These are phyloP conservation scores for Misopates orontium DNA, from an alignment of 257 asterid genomes.

Conservation along the genomic window DNA sequence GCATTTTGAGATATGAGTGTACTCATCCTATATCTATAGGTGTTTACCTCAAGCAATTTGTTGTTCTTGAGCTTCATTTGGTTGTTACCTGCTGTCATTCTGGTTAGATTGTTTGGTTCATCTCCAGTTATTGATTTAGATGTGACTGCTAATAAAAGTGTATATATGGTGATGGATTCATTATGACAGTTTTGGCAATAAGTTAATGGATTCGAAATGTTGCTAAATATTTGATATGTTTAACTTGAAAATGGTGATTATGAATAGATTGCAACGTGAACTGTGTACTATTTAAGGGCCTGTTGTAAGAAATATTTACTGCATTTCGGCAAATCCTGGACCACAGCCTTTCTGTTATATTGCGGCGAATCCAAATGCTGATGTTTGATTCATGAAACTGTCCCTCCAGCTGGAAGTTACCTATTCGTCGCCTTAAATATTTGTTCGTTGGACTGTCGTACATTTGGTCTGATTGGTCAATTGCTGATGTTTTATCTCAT, in stretches of 20 bases:
- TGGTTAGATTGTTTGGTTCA: constrained; percentile 18
- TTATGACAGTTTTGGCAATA: not conserved
- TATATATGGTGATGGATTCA: constrained; percentile 4
- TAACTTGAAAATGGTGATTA: too few species aligned
- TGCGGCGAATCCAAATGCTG: constrained; percentile 7
- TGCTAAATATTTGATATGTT: too few species aligned
- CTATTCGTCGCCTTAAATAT: not conserved
- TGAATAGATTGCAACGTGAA: too few species aligned
- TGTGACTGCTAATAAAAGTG: constrained; percentile 3
- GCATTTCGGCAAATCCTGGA: too few species aligned
- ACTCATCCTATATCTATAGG: too few species aligned
- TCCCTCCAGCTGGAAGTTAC: constrained; percentile 6
- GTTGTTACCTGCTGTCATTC: too few species aligned
- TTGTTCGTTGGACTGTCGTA: not conserved
- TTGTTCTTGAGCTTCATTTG: too few species aligned
- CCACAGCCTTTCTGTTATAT: too few species aligned
- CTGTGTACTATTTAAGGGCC: too few species aligned
- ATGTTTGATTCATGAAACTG: not conserved
- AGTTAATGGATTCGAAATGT: too few species aligned
- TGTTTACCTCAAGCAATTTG: too few species aligned
- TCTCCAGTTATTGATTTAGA: constrained; percentile 18
- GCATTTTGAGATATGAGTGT: not conserved
- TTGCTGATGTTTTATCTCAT: constrained; percentile 14
- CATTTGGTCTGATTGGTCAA: not conserved
- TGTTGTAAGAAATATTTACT: too few species aligned